Percentiles rank a stretch among this genome's conserved stretches.
These are phyloP conservation scores for Neonectria hederae DNA, from an alignment of 2,329 filamentous ascomycete genomes.

Conservation along the genomic window DNA sequence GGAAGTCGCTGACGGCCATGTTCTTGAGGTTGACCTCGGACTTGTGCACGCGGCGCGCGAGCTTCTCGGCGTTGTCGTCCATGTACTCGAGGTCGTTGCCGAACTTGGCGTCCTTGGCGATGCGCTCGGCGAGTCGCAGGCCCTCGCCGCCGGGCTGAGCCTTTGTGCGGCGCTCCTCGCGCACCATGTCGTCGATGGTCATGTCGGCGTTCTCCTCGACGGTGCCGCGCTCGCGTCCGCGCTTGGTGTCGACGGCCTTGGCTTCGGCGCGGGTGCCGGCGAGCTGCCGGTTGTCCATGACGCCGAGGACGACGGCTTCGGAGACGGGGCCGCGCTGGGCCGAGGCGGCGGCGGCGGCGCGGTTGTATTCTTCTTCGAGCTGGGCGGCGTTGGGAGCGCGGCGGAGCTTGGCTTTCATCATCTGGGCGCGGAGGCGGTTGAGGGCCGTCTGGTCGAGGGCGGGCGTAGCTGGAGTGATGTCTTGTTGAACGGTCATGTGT, in stretches of 20 bases:
- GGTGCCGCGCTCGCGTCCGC: slow-evolving; percentile 83
- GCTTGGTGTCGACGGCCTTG: slow-evolving; percentile 78
- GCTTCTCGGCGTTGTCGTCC: slow-evolving; percentile 93
- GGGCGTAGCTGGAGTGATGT: slow-evolving; percentile 48
- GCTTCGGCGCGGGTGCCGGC: slow-evolving; percentile 79
- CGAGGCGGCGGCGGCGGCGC: slow-evolving; percentile 73
- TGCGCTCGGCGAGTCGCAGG: slow-evolving; percentile 85
- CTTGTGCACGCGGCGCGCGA: slow-evolving; percentile 87
- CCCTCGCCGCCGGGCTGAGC: slow-evolving; percentile 83
- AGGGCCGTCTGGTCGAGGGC: slow-evolving; percentile 79
- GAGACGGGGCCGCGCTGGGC: slow-evolving; percentile 63
- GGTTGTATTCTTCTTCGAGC: slow-evolving; percentile 86
- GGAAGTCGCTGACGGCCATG: slow-evolving; percentile 85
- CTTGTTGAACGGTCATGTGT: slow-evolving; percentile 63
- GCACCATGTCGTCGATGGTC: slow-evolving; percentile 95
- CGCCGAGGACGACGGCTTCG: slow-evolving; percentile 75
- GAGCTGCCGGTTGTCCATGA: slow-evolving; percentile 90
- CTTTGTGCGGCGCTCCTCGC: slow-evolving; percentile 88
- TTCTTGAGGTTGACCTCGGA: slow-evolving; percentile 90
- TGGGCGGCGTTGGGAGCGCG: slow-evolving; percentile 77
- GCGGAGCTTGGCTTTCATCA: slow-evolving; percentile 94
- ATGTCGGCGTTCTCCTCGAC: slow-evolving; percentile 96
- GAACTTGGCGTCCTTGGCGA: slow-evolving; percentile 92
- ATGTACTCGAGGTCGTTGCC: slow-evolving; percentile 95
- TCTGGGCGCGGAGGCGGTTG: slow-evolving; percentile 89